Conservation (phyloP, 306 rosid genomes). For the Carpinus viminea region DNA sequence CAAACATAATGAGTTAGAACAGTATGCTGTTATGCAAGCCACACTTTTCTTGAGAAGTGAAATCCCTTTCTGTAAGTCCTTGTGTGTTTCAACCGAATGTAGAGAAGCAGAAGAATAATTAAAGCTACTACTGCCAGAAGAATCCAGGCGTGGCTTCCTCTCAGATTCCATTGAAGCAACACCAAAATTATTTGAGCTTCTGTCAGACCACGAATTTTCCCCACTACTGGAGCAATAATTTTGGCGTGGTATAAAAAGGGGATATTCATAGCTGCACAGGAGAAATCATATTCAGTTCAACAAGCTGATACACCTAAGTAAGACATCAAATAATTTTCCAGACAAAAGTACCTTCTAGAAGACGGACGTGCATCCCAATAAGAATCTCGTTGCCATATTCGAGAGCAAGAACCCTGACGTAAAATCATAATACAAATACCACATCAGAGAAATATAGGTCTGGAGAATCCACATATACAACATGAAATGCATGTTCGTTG, state of each 20-base stretch:
- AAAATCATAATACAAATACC: constrained; percentile 12
- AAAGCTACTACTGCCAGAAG: constrained; percentile 77
- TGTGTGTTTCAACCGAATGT: constrained; percentile 77
- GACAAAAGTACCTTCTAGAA: constrained; percentile 64
- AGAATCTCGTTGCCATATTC: constrained; percentile 97
- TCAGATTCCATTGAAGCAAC: constrained; percentile 95
- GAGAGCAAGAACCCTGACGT: constrained; percentile 90
- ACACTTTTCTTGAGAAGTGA: constrained; percentile 92
- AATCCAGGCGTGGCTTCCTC: constrained; percentile 70
- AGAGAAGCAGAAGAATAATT: constrained; percentile 74
- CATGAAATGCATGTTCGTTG: neutral
- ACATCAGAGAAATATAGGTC: neutral
- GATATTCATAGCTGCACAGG: constrained; percentile 82
- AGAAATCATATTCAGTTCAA: constrained; percentile 32
- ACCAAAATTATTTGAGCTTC: constrained; percentile 91
- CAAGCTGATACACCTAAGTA: constrained; percentile 18
- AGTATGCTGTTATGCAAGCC: constrained; percentile 84
- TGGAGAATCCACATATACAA: neutral
- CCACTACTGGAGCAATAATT: constrained; percentile 78
- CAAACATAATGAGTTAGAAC: constrained; percentile 73
- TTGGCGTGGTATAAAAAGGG: constrained; percentile 94
- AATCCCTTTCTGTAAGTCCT: constrained; percentile 92
- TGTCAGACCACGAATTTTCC: constrained; percentile 94
- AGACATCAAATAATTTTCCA: constrained; percentile 16
- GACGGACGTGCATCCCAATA: constrained; percentile 90